A percentile compares a stretch with the other conserved stretches of the same genome.
Evolutionary conservation across 1,284 basidiomycete species (phyloP).

Genomic region (Ganoderma sinense): DNA sequence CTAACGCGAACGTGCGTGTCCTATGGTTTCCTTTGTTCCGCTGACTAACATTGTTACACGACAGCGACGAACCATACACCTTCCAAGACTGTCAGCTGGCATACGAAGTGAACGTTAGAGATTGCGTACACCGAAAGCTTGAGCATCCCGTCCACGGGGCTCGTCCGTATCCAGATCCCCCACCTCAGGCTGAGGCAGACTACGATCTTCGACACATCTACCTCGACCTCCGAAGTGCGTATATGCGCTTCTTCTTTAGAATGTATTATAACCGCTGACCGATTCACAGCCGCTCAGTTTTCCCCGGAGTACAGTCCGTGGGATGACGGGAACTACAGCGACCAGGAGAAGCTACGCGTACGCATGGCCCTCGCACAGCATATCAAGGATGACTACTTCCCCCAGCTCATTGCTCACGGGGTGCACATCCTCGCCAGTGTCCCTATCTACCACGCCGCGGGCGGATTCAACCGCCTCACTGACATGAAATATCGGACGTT

Average conservation of each 20-base stretch:
- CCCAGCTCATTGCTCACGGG: slow-evolving; percentile 22
- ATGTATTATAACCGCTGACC: not conserved
- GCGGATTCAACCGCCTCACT: slow-evolving; percentile 29
- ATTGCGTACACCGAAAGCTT: slow-evolving; percentile 21
- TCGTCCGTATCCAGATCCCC: slow-evolving; percentile 11
- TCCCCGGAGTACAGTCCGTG: slow-evolving; percentile 31
- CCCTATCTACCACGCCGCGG: slow-evolving; percentile 29
- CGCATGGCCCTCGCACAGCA: slow-evolving; percentile 6
- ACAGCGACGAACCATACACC: not conserved
- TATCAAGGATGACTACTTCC: slow-evolving; percentile 29
- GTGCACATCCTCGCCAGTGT: slow-evolving; percentile 36
- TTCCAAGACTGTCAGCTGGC: slow-evolving; percentile 34
- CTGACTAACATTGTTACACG: not conserved
- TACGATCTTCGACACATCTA: slow-evolving; percentile 33
- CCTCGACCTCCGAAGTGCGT: slow-evolving; percentile 35
- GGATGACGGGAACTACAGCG: slow-evolving; percentile 4
- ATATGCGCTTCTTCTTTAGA: not conserved
- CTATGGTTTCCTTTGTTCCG: not conserved
- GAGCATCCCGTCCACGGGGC: slow-evolving; percentile 11
- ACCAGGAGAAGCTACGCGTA: not conserved
- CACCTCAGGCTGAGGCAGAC: not conserved
- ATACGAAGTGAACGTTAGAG: slow-evolving; percentile 35
- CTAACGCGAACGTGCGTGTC: not conserved
- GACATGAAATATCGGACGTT: slow-evolving; percentile 32
- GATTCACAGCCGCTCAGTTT: slow-evolving; percentile 26